A percentile compares a stretch with the other conserved stretches of the same genome.
Conservation (phyloP, 2,329 filamentous ascomycete genomes). For the Pseudocercospora musae region DNA sequence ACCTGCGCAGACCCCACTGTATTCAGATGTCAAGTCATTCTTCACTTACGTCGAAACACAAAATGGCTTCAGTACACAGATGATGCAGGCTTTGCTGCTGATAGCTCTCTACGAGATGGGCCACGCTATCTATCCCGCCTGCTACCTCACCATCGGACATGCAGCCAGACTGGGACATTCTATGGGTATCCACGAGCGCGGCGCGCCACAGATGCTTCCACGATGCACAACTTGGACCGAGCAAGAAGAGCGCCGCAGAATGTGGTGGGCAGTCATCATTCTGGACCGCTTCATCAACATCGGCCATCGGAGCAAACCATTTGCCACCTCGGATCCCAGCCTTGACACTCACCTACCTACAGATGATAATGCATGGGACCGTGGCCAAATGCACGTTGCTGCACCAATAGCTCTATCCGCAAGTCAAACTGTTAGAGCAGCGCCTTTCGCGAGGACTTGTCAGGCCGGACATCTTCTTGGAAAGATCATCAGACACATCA, state of each 20-base stretch:
- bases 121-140: conserved; percentile 51
- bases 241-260: conserved; percentile 45
- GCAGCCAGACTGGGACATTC: conserved; percentile 47
- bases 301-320: conserved; percentile 26
- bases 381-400: conserved; percentile 27
- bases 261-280: conserved; percentile 51
- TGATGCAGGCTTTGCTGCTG: conserved; percentile 48
- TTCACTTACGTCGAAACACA: conserved; percentile 41
- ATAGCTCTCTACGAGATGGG: conserved; percentile 50
- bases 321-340: conserved; percentile 26
- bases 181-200: conserved; percentile 44
- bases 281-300: conserved; percentile 42
- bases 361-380: conserved; percentile 43
- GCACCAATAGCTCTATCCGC: conserved; percentile 28
- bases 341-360: conserved; percentile 35
- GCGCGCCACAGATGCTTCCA: conserved; percentile 38
- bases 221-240: conserved; percentile 46
- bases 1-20: conserved; percentile 39
- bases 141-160: conserved; percentile 48
- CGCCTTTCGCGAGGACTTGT: conserved; percentile 36
- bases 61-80: conserved; percentile 43
- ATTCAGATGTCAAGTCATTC: conserved; percentile 46
- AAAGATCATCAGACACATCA: conserved; percentile 32
- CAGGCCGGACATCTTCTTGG: conserved; percentile 38
- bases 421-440: conserved; percentile 23